A percentile compares a stretch with the other conserved stretches of the same genome.
phyloP scores from a whole-genome alignment of 352 stramenopile species.

The Thalassiosira exigua region DNA sequence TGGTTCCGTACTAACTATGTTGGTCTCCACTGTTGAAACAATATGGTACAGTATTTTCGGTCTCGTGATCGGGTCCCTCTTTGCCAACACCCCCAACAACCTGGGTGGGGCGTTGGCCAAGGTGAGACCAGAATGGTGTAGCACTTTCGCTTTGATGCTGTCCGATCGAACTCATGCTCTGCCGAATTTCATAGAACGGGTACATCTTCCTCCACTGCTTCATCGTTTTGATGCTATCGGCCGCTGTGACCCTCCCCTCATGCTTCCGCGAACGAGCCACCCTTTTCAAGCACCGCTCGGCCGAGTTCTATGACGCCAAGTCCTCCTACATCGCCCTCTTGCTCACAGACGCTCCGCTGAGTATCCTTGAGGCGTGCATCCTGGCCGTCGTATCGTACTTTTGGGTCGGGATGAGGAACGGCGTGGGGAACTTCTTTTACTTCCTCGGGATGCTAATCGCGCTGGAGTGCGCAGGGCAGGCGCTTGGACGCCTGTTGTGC shows the following conservation, averaged over 20 bases:
- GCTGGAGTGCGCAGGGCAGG: constrained; percentile 55
- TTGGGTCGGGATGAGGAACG: constrained; percentile 52
- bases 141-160: too few relatives aligned
- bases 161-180: too few relatives aligned
- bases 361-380: constrained; percentile 47
- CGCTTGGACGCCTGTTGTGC: constrained; percentile 52
- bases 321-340: constrained; percentile 46
- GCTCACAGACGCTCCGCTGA: constrained; percentile 43
- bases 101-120: constrained; percentile 40
- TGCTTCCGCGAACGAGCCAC: constrained; percentile 50
- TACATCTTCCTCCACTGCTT: constrained; percentile 62
- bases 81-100: constrained; percentile 33
- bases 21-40: too few relatives aligned
- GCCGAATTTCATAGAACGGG: too few relatives aligned
- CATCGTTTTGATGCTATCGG: constrained; percentile 56
- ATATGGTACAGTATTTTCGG: too few relatives aligned
- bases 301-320: constrained; percentile 51
- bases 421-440: constrained; percentile 32
- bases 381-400: constrained; percentile 57
- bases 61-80: constrained; percentile 54
- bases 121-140: too few relatives aligned
- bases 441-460: constrained; percentile 54
- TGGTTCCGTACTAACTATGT: too few relatives aligned
- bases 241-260: constrained; percentile 50
- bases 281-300: constrained; percentile 57